Base-by-base conservation (phyloP, 108 stramenopile genomes). In the Discostella stelligeroides region DNA sequence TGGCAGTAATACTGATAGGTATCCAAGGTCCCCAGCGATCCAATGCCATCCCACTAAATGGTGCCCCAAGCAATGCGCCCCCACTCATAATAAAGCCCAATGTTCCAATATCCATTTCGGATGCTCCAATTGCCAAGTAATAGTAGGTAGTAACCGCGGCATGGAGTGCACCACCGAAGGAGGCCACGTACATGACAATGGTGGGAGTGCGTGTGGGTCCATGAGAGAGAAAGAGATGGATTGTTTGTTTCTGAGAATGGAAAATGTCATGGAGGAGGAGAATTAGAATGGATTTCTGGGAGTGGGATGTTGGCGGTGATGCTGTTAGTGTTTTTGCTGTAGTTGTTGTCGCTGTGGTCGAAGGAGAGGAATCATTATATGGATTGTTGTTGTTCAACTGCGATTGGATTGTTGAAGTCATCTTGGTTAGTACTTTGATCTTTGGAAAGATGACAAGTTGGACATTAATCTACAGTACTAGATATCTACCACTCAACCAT, bases 81-180 rank as follows among this genome's bases (percentile, higher is more conserved):
- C 54, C 46, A 45, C 69, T 64, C 63, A 63, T 63, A 12, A 76
- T 71, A 63, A 72, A 76, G 12, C 70, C 70, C 54, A 76, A 21
- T 11, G 10, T 27, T 15, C 75, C 75, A 25, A 76, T 65, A 21
- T 70, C 68, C 5, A 46, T 47, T 10, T 20, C 34, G n/a, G 61
- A 30, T 8, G 75, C 70, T 1, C 70, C 70, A 41, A 70, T 43
- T 18, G 63, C 62, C 11, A 76, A 50, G 51, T 76, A 76, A 18
- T 70, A 76, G 51, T 45, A 76, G 39, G 75, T 72, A 7, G 75
- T 76, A 14, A 76, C 75, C 50, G 75, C 68, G 3, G 62, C 43
- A 70, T 76, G 75, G 1, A 76, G 51, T 0, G 75, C 63, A 0
- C 60, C 60, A 15, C 75, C 75, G 62, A 76, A 70, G 49, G 75